Conservation (phyloP, 2,329 filamentous ascomycete species). For the Neonectria sp. region DNA sequence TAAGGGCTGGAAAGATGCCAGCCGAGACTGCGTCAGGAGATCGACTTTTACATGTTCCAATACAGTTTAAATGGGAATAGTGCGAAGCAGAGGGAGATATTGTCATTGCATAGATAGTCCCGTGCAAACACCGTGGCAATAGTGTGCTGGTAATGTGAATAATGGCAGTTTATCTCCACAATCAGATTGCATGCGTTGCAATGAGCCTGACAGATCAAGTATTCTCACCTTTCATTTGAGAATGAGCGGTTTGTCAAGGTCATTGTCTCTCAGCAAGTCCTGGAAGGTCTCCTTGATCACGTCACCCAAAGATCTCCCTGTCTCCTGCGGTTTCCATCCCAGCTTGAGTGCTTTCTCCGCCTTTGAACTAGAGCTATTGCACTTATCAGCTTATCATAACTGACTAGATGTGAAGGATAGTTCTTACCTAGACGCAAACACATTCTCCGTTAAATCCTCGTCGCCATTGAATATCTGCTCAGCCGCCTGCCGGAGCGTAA, state of each 20-base stretch:
- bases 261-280: not conserved
- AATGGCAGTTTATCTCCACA: no score
- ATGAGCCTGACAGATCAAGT: not conserved
- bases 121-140: no score
- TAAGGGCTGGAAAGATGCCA: conserved; percentile 62
- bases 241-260: not conserved
- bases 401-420: fast-evolving
- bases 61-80: not conserved
- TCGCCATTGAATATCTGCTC: not conserved
- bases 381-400: not conserved
- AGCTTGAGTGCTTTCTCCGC: not conserved
- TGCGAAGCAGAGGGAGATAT: no score
- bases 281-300: not conserved
- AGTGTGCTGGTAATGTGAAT: no score
- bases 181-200: not conserved
- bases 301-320: not conserved
- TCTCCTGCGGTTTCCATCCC: not conserved
- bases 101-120: no score
- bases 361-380: not conserved
- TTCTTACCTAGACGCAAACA: not conserved
- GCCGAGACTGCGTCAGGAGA: not conserved
- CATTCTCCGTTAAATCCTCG: not conserved
- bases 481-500: not conserved
- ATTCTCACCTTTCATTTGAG: not conserved
- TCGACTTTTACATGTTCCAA: conserved; percentile 1